phyloP scores from a whole-genome alignment of 495 filamentous ascomycete genomes.

The Tuber umbilicatum region DNA sequence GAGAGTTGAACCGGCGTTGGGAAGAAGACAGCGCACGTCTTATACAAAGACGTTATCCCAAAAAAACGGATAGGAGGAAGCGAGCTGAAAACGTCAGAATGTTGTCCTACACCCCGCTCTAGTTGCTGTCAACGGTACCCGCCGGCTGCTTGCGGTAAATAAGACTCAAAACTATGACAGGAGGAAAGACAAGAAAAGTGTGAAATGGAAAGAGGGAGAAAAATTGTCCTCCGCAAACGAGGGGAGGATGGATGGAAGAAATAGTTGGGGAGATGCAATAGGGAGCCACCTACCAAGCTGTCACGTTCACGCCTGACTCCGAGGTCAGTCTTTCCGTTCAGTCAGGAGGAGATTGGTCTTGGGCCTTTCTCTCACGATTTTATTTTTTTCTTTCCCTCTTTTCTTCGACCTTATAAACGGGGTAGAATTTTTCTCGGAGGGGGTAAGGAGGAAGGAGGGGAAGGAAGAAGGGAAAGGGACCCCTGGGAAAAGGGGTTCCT shows the following conservation, averaged over 20 bases:
- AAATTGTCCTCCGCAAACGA: neutral
- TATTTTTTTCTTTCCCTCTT: neutral
- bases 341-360: neutral
- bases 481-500: conserved; percentile 3
- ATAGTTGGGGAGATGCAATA: neutral
- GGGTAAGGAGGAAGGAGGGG: neutral
- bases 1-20: neutral
- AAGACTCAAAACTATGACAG: neutral
- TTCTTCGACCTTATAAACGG: neutral
- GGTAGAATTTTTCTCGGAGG: neutral
- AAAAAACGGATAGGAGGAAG: neutral
- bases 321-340: neutral
- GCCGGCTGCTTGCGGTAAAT: conserved; percentile 1
- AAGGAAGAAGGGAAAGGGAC: neutral
- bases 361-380: neutral
- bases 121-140: neutral
- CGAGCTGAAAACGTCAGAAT: conserved; percentile 6
- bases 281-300: neutral
- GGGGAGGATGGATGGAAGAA: neutral
- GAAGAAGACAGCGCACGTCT: neutral
- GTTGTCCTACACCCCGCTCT: neutral
- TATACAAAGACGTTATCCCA: conserved; percentile 1
- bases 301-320: neutral
- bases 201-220: neutral
- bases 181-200: neutral